phyloP scores from a whole-genome alignment of 257 asterid genomes.

The Paraleonurus japonicus region DNA sequence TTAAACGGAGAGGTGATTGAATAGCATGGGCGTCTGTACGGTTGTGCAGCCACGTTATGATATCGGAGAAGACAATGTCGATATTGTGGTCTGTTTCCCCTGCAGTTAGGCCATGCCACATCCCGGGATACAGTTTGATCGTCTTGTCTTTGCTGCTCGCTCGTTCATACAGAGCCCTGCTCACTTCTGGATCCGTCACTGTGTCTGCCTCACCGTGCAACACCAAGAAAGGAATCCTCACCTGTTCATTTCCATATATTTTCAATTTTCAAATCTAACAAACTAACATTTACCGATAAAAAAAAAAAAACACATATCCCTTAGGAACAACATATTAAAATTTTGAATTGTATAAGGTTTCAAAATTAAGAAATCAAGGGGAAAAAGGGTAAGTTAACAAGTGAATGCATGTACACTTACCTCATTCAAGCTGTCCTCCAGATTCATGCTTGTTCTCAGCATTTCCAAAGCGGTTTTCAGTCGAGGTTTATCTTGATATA shows the following conservation, averaged over 20 bases:
- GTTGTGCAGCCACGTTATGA: slow-evolving; percentile 75
- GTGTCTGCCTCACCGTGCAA: slow-evolving; percentile 90
- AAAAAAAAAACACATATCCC: too few relatives aligned
- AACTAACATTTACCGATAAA: too few relatives aligned
- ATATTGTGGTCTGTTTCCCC: slow-evolving; percentile 51
- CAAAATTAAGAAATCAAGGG: too few relatives aligned
- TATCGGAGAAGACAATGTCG: slow-evolving; percentile 65
- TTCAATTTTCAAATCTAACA: too few relatives aligned
- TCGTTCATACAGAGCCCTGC: slow-evolving; percentile 60
- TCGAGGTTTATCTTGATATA: slow-evolving; percentile 86
- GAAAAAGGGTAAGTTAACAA: too few relatives aligned
- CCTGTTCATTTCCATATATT: slow-evolving; percentile 32
- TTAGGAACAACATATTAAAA: too few relatives aligned
- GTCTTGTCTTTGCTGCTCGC: slow-evolving; percentile 86
- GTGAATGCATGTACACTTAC: slow-evolving; percentile 22
- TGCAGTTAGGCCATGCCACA: slow-evolving; percentile 61
- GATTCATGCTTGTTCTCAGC: slow-evolving; percentile 94
- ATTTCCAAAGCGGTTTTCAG: slow-evolving; percentile 90
- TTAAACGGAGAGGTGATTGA: neutral
- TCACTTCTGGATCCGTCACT: slow-evolving; percentile 89
- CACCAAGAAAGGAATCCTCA: slow-evolving; percentile 78
- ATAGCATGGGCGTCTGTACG: slow-evolving; percentile 27
- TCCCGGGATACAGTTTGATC: slow-evolving; percentile 76
- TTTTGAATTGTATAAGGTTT: too few relatives aligned
- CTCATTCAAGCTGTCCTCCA: slow-evolving; percentile 81